Base-by-base conservation (phyloP, 345 rosid genomes). In the Hirschfeldia incana region DNA sequence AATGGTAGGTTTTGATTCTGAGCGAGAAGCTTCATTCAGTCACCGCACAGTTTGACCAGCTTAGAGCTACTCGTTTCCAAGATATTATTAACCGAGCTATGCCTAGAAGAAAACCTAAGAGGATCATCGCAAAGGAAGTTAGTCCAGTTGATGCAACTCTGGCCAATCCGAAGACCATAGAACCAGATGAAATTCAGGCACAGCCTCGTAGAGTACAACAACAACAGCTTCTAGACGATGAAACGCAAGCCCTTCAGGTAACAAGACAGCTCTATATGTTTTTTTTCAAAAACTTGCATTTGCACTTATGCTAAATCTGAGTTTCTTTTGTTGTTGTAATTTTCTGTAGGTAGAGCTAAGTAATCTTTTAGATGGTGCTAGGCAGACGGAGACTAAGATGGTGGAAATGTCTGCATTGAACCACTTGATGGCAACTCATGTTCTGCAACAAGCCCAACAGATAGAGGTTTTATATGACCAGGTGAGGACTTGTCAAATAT, bases 401-500 rank as follows among this genome's bases (percentile, higher is more conserved):
- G 94, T 96, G 74, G 99, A 96, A 86, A 93, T 96, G 97, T 93
- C 98, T 63, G 98, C 98, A 70, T 49, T 90, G 83, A 93, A 96
- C 82, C 99, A 96, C 73, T 93, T 93, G 51, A 87, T 93, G 92
- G 88, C 99, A 72, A 90, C 98, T 1, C 98, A 92, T 79, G 91
- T 93, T 77, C 91, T 93, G 78, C 98, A 93, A 44, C 99, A 96
- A 88, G 89, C 97, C 17, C 95, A 93, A 73, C 98, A 93, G 80
- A 96, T 93, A 71, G 99, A 93, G 79, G 59, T 65, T 79, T 84
- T 96, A 26, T 93, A 93, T 75, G 97, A 93, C 4, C 97, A 90
- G 94, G 99, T 90, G 63, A 72, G 87, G 51, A 76, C 76, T 68
- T 78, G 6, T 4, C 55, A 1, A 64, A 29, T 8, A 57, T 36